Conservation (phyloP, 2,329 filamentous ascomycete species). For the Calonectria honghensis region DNA sequence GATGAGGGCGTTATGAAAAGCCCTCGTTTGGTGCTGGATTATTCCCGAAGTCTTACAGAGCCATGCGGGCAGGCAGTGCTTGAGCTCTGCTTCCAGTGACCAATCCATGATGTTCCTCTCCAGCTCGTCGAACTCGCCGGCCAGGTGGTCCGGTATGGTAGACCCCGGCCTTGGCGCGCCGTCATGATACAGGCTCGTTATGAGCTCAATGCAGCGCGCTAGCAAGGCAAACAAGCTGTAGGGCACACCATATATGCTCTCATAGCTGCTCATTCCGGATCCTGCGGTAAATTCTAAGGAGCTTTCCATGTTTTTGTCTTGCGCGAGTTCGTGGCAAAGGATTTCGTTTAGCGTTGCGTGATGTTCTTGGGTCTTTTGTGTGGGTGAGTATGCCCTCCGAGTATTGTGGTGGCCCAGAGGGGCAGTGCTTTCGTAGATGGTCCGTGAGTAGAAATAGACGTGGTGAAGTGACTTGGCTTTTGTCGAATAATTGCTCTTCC, state of each 20-base stretch:
- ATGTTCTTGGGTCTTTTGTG: not conserved
- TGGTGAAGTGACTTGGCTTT: constrained; percentile 49
- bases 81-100: constrained; percentile 26
- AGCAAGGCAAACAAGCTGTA: constrained; percentile 27
- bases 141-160: constrained; percentile 26
- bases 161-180: not conserved
- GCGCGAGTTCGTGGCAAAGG: not conserved
- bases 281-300: not conserved
- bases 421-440: constrained; percentile 52
- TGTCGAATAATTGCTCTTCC: constrained; percentile 44
- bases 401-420: not conserved
- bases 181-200: constrained; percentile 19
- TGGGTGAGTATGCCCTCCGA: not conserved
- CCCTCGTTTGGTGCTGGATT: constrained; percentile 39
- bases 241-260: constrained; percentile 38
- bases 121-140: not conserved
- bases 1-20: constrained; percentile 53
- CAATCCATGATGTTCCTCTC: constrained; percentile 41
- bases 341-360: not conserved
- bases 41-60: constrained; percentile 19
- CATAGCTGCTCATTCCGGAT: constrained; percentile 30
- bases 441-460: constrained; percentile 51
- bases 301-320: not conserved
- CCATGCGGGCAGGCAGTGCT: constrained; percentile 1
- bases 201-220: constrained; percentile 31